Evolutionary conservation across 805 yeast species (phyloP), one percentile per base, ranked within the genome.

Genomic region (Ogataea methylovora): DNA sequence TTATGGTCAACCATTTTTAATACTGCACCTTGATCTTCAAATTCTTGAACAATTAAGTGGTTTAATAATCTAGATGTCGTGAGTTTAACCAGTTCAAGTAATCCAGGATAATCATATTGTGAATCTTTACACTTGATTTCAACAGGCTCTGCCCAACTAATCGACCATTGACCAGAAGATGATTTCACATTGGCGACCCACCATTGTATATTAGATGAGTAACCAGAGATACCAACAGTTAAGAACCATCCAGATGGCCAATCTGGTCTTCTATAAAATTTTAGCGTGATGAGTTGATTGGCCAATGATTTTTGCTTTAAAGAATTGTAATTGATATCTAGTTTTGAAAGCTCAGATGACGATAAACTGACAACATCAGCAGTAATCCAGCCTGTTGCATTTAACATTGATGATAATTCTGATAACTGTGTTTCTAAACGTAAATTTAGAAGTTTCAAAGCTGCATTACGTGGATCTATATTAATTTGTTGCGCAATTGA

Each of bases 371-470:
- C 65, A 27, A 73, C 66, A 27, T 71, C 73, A 42, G 73, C 73
- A n/a, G 65, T 60, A 5, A 73, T 66, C 92, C 92, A 84, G 20
- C 79, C 84, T 0, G 79, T 71, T 0, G 84, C 79, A 24, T 65
- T 61, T 35, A 84, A 67, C 40, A 78, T 65, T 8, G 73, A 67
- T 10, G 71, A 58, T 20, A 79, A 60, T 37, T 78, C 81, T 29
- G 64, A 60, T 36, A 63, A 61, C 35, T 67, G 65, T 4, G 69
- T 64, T 24, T 72, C 69, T 21, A 74, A 52, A 30, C 77, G 62
- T 31, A 80, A 56, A 25, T 61, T 66, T 21, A 71, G 52, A 25
- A 80, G 41, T 24, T 59, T 53, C 4, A 51, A 40, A 7, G 58
- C 37, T 5, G 60, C 54, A 5, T 38, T 19, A 29, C 49, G 24